Evolutionary conservation across 2,329 filamentous ascomycete species (phyloP), one percentile per base, ranked within the genome.

Genomic region (Fusarium guadeloupense): DNA sequence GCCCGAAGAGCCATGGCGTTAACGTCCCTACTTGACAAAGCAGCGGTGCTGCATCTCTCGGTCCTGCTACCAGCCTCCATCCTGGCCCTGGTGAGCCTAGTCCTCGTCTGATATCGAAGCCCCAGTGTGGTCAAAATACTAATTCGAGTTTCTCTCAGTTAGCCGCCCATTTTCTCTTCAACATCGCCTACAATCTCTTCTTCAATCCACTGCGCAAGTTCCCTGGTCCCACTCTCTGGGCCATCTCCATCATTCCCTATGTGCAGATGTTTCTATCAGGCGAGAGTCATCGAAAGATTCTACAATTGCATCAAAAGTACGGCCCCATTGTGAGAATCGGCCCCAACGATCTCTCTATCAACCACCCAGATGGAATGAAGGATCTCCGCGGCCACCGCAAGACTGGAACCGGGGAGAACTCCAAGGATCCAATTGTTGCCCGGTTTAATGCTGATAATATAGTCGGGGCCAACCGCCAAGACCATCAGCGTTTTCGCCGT

Each of bases 291-390:
- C 12, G 30, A 16, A 30, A 4, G n/a, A 34, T 53, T 14, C 52
- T 52, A 6, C 13, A 43, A 5, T 31, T 55, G 25, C 52, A 55
- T 16, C 28, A 45, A 7, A 55, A 52, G 13, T 55, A 55, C 23
- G 52, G 52, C 2, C 17, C 38, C 2, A 46, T 55, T 0, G 34
- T 55, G 0, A 31, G 52, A 1, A 44, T 55, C 0, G 47, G 39
- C 1, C 52, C 47, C 2, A 40, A 53, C 3, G 42, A 45, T 9
- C 47, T 55, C 13, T 55, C 52, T 0, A 21, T 52, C 9, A 53
- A 52, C 8, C 38, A 53, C 17, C 47, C 47, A 3, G 33, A 55
- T 5, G 52, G 26, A 13, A 44, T 44, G 52, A 40, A 55, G 10
- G 47, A 55, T 12, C 25, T 52, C 4, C 46, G 38, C 1, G 52